Evolutionary conservation across 345 rosid genomes (phyloP).

Genomic region (Eucalyptus victrix): DNA sequence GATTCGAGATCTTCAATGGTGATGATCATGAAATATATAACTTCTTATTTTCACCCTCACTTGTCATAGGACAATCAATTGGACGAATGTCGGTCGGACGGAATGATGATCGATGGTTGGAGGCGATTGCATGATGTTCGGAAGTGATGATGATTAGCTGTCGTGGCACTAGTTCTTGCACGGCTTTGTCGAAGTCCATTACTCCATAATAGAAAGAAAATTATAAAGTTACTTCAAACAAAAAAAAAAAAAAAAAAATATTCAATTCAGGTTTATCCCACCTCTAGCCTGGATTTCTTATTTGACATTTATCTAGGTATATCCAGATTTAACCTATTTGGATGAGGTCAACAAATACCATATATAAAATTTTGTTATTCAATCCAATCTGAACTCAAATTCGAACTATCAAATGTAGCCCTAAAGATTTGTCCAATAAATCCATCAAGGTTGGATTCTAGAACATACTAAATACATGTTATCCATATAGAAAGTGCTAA

Average conservation of each 20-base stretch:
- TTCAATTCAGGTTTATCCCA: background rate
- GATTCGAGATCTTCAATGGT: background rate
- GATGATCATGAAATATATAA: too few species aligned
- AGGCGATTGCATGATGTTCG: background rate
- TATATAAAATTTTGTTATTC: background rate
- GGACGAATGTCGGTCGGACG: background rate
- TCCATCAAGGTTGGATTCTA: background rate
- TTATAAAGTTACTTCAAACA: background rate
- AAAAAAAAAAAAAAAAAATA: fast-evolving
- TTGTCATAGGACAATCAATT: background rate
- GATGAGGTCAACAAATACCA: too few species aligned
- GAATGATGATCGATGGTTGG: background rate
- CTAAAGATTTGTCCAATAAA: background rate
- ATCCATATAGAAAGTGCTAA: background rate
- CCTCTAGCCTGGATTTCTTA: background rate
- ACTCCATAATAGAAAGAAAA: background rate
- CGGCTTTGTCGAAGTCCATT: too few species aligned
- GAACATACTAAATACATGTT: background rate
- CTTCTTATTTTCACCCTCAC: too few species aligned
- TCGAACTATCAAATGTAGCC: too few species aligned
- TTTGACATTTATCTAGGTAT: background rate
- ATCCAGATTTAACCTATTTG: too few species aligned
- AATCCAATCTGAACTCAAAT: background rate
- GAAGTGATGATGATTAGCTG: background rate
- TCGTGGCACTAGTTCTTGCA: background rate